Evolutionary conservation across 495 filamentous ascomycete species (phyloP).

Genomic region (Podospora sp.): DNA sequence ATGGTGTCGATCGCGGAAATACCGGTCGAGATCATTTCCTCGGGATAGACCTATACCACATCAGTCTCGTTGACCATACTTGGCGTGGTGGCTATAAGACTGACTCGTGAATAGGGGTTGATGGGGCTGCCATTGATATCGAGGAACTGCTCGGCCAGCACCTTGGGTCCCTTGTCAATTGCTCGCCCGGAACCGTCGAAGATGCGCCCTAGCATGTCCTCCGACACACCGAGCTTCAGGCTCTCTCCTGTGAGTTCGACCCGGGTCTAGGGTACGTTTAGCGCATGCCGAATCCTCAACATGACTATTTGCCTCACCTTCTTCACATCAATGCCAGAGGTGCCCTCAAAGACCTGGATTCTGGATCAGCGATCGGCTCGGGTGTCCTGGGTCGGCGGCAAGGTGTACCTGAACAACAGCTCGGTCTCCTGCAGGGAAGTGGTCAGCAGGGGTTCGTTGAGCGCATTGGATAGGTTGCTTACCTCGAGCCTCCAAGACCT

Average conservation of each 20-base stretch:
- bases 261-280: slow-evolving; percentile 65
- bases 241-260: slow-evolving; percentile 97
- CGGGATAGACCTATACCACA: slow-evolving; percentile 78
- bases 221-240: slow-evolving; percentile 96
- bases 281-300: not conserved
- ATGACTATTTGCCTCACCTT: slow-evolving; percentile 61
- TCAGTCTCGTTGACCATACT: slow-evolving; percentile 21
- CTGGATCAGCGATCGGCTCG: slow-evolving; percentile 22
- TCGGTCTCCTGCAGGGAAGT: slow-evolving; percentile 66
- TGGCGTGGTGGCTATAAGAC: slow-evolving; percentile 24
- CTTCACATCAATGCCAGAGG: slow-evolving; percentile 95
- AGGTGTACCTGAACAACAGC: slow-evolving; percentile 85
- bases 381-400: slow-evolving; percentile 3
- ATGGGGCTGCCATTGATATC: slow-evolving; percentile 99
- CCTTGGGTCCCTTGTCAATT: slow-evolving; percentile 98
- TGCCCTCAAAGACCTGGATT: slow-evolving; percentile 93
- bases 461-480: slow-evolving; percentile 26
- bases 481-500: slow-evolving; percentile 98
- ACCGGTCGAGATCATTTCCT: slow-evolving; percentile 99
- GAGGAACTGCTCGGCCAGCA: slow-evolving; percentile 94
- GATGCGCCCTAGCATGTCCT: slow-evolving; percentile 98
- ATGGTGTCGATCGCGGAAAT: slow-evolving; percentile 99
- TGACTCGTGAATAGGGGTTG: slow-evolving; percentile 94
- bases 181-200: slow-evolving; percentile 97
- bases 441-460: slow-evolving; percentile 25